Conservation (phyloP, 306 rosid species). For the Gastrolobium bilobum region DNA sequence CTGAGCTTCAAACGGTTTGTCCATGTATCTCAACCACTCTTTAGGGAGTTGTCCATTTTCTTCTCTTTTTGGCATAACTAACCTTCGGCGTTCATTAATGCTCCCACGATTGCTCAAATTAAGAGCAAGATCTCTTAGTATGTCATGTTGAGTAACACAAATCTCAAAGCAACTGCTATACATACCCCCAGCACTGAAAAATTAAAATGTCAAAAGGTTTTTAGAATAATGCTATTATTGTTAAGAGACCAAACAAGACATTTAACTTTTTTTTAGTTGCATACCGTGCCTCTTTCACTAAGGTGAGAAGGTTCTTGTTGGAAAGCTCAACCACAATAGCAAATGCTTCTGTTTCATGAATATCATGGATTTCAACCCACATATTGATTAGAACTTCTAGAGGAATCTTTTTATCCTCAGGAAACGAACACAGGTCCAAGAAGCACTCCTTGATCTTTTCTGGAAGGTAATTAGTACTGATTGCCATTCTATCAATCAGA, state of each 20-base stretch:
- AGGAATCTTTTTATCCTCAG: slow-evolving; percentile 88
- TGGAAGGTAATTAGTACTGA: slow-evolving; percentile 64
- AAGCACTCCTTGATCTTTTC: slow-evolving; percentile 78
- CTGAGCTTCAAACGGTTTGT: slow-evolving; percentile 70
- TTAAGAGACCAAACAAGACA: slow-evolving; percentile 2
- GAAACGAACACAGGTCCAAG: slow-evolving; percentile 86
- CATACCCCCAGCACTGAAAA: slow-evolving; percentile 72
- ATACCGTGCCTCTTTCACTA: slow-evolving; percentile 83
- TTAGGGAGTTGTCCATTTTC: slow-evolving; percentile 64
- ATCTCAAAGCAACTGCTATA: slow-evolving; percentile 82
- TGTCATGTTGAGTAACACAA: slow-evolving; percentile 85
- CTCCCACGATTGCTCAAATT: slow-evolving; percentile 58
- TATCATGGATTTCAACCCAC: slow-evolving; percentile 87
- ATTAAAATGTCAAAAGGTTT: slow-evolving; percentile 31
- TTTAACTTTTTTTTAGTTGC: slow-evolving; percentile 13
- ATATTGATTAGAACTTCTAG: slow-evolving; percentile 78
- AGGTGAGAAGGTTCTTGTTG: slow-evolving; percentile 82
- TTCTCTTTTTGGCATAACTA: slow-evolving; percentile 86
- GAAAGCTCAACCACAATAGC: slow-evolving; percentile 86
- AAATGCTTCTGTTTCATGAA: slow-evolving; percentile 71
- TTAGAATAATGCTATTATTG: slow-evolving; percentile 44
- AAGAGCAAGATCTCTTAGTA: slow-evolving; percentile 87
- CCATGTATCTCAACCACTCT: slow-evolving; percentile 75
- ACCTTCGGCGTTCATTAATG: slow-evolving; percentile 57
- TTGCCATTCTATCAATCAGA: slow-evolving; percentile 79